Conservation (phyloP, 2,329 filamentous ascomycete species). For the Domatiomyces globalis region DNA sequence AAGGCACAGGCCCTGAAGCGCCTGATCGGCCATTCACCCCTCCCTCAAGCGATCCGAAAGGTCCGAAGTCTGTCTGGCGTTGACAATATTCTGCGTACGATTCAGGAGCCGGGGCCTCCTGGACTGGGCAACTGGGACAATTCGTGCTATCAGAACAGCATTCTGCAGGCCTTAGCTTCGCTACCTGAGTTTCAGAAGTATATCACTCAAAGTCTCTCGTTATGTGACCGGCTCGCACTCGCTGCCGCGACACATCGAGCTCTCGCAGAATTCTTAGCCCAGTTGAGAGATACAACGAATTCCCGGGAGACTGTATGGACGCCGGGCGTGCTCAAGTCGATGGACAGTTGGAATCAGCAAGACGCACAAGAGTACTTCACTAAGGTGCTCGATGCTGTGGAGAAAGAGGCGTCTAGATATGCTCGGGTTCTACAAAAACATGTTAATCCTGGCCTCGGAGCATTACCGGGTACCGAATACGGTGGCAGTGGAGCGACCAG, state of each 20-base stretch:
- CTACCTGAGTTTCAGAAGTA: constrained; percentile 50
- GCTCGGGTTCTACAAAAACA: constrained; percentile 5
- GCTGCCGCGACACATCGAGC: constrained; percentile 35
- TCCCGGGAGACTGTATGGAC: constrained; percentile 54
- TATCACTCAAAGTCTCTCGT: constrained; percentile 22
- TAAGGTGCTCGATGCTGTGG: constrained; percentile 71
- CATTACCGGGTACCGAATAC: constrained; percentile 2
- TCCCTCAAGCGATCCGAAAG: constrained; percentile 45
- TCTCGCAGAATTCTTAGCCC: constrained; percentile 54
- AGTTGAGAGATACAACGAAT: constrained; percentile 44
- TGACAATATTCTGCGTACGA: constrained; percentile 28
- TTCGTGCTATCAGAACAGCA: constrained; percentile 95
- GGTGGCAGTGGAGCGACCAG: background rate
- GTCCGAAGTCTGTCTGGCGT: constrained; percentile 42
- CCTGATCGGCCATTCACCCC: constrained; percentile 46
- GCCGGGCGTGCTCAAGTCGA: constrained; percentile 65
- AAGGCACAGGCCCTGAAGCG: constrained; percentile 54
- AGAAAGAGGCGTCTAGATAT: constrained; percentile 53
- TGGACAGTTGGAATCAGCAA: constrained; percentile 92
- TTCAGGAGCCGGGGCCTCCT: constrained; percentile 25
- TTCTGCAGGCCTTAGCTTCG: constrained; percentile 71
- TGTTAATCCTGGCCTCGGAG: constrained; percentile 8
- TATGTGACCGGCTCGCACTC: constrained; percentile 16
- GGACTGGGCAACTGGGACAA: constrained; percentile 88
- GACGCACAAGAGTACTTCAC: constrained; percentile 97